phyloP scores from a whole-genome alignment of 2,329 filamentous ascomycete species.

The Pseudogymnoascus sp. region DNA sequence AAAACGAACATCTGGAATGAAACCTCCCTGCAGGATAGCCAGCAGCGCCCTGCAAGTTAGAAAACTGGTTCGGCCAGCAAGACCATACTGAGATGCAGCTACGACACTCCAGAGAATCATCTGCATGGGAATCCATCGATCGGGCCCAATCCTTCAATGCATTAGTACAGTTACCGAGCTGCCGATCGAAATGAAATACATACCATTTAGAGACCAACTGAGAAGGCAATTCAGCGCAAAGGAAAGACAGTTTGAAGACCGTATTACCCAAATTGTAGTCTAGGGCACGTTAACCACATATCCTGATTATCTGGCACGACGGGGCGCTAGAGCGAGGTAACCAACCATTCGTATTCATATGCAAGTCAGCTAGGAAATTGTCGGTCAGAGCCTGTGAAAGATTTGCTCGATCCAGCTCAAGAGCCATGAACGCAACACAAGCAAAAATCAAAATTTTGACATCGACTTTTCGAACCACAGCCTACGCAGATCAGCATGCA shows the following conservation, averaged over 20 bases:
- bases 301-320: not conserved
- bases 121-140: constrained; percentile 46
- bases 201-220: constrained; percentile 40
- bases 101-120: constrained; percentile 47
- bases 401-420: constrained; percentile 55
- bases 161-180: constrained; percentile 52
- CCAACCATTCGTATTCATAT: constrained; percentile 38
- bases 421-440: constrained; percentile 51
- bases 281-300: constrained; percentile 9
- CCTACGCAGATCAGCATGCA: constrained; percentile 6
- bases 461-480: constrained; percentile 26
- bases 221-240: constrained; percentile 48
- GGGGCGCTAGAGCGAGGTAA: not conserved
- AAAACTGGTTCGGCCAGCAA: constrained; percentile 30
- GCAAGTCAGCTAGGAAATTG: constrained; percentile 51
- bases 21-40: constrained; percentile 23
- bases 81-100: constrained; percentile 42
- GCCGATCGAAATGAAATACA: constrained; percentile 47
- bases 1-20: constrained; percentile 37
- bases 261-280: constrained; percentile 42
- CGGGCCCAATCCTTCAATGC: constrained; percentile 47
- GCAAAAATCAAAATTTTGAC: constrained; percentile 28
- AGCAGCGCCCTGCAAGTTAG: constrained; percentile 19
- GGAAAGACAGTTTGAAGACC: constrained; percentile 32
- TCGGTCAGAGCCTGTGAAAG: constrained; percentile 52